A percentile compares a stretch with the other conserved stretches of the same genome.
Evolutionary conservation across 2,329 filamentous ascomycete species (phyloP).

Genomic region (Aspergillus niger): DNA sequence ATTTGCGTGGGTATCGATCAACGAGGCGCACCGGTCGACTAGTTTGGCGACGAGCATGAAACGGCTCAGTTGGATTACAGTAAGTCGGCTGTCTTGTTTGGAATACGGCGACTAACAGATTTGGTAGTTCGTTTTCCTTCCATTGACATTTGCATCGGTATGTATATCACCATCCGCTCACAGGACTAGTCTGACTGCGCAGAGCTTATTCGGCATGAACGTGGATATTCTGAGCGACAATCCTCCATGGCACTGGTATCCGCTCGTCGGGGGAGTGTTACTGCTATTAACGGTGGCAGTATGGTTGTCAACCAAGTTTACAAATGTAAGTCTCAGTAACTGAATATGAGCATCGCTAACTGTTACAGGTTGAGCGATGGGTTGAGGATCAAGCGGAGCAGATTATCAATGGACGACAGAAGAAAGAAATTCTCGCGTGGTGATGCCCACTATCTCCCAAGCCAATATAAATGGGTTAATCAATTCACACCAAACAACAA

Average conservation of each 20-base stretch:
- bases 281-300: conserved; percentile 9
- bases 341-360: neutral
- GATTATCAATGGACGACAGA: neutral
- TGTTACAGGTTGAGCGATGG: neutral
- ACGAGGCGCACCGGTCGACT: conserved; percentile 21
- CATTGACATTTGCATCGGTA: conserved; percentile 19
- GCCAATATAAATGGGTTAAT: too few relatives aligned
- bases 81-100: neutral
- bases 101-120: neutral
- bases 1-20: conserved; percentile 22
- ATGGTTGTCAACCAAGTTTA: conserved; percentile 17
- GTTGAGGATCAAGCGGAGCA: neutral
- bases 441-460: neutral
- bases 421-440: neutral
- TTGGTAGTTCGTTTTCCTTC: conserved; percentile 18
- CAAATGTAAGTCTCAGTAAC: conserved; percentile 3
- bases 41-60: conserved; percentile 20
- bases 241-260: conserved; percentile 17
- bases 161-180: neutral
- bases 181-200: neutral
- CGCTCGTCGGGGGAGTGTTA: conserved; percentile 11
- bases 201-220: conserved; percentile 21
- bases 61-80: conserved; percentile 21
- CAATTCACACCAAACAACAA: too few relatives aligned
- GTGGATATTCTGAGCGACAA: conserved; percentile 16